These are phyloP conservation scores for Cercospora sesami DNA, from an alignment of 2,329 filamentous ascomycete species.

Conservation along the genomic window DNA sequence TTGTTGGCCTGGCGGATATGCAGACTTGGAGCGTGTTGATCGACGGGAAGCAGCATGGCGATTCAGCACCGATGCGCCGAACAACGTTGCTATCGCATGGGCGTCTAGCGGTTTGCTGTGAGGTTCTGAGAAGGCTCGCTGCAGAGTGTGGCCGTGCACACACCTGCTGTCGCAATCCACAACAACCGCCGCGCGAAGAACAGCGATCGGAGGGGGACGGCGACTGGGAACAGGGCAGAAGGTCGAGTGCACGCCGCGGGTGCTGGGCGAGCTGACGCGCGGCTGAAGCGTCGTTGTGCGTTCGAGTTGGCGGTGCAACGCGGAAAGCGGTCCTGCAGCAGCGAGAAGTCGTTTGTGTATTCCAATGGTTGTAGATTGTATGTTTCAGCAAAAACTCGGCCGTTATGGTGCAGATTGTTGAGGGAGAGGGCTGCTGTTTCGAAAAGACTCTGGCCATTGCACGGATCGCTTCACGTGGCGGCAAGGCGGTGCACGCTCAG, in stretches of 20 bases:
- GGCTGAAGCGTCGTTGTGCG: background rate
- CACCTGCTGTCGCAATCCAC: conserved; percentile 1
- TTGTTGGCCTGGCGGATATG: conserved; percentile 8
- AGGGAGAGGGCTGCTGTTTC: background rate
- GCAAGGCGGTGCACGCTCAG: background rate
- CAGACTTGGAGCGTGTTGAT: background rate
- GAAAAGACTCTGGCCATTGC: background rate
- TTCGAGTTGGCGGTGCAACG: background rate
- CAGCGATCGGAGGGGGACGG: conserved; percentile 17
- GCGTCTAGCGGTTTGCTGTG: conserved; percentile 3
- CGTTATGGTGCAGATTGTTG: background rate
- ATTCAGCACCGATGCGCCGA: conserved; percentile 22
- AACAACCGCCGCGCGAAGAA: background rate
- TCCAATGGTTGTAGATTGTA: background rate
- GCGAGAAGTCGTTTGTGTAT: background rate
- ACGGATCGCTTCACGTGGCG: conserved; percentile 11
- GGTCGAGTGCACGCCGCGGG: background rate
- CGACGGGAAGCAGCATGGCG: conserved; percentile 26
- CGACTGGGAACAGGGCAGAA: conserved; percentile 5
- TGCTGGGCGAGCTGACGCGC: conserved; percentile 14
- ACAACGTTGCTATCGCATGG: conserved; percentile 19
- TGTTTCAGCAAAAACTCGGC: background rate
- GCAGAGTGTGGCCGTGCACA: conserved; percentile 15
- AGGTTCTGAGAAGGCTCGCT: conserved; percentile 2
- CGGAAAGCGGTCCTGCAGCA: background rate